Conservation (phyloP, 164 flowering plant species). For the Vitis riparia region DNA sequence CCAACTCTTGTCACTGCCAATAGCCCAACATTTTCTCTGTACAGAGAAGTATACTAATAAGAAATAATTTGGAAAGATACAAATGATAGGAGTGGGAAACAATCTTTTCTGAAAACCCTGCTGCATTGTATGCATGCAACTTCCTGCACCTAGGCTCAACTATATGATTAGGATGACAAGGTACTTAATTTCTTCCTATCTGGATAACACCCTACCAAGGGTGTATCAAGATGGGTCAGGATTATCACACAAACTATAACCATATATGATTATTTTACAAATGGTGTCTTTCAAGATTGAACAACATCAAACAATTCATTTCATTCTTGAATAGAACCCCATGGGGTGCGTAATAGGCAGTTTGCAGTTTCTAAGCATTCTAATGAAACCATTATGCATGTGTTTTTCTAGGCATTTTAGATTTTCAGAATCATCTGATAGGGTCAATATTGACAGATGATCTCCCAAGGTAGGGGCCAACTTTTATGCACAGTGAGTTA, state of each 20-base stretch:
- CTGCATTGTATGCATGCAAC: background rate
- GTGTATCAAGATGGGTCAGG: background rate
- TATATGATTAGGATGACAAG: background rate
- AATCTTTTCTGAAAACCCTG: background rate
- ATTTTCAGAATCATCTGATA: background rate
- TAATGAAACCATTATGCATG: no score
- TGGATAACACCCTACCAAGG: background rate
- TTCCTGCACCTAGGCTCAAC: background rate
- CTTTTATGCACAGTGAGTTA: background rate
- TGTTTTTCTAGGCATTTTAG: background rate
- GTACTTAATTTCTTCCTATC: no score
- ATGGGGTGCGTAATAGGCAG: background rate
- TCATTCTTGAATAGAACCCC: background rate
- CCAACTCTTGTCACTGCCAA: constrained; percentile 75
- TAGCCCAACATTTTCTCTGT: constrained; percentile 79
- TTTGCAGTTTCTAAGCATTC: no score
- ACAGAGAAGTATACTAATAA: constrained; percentile 2
- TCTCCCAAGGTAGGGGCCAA: background rate
- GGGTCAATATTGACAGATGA: background rate
- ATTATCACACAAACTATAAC: background rate
- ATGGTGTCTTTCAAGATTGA: no score
- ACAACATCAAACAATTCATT: background rate
- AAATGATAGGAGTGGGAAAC: background rate
- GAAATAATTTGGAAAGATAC: no score
- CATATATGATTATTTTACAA: no score